A percentile compares a stretch with the other conserved stretches of the same genome.
These are phyloP conservation scores for Amanita rubescens DNA, from an alignment of 768 basidiomycete species.

Conservation along the genomic window DNA sequence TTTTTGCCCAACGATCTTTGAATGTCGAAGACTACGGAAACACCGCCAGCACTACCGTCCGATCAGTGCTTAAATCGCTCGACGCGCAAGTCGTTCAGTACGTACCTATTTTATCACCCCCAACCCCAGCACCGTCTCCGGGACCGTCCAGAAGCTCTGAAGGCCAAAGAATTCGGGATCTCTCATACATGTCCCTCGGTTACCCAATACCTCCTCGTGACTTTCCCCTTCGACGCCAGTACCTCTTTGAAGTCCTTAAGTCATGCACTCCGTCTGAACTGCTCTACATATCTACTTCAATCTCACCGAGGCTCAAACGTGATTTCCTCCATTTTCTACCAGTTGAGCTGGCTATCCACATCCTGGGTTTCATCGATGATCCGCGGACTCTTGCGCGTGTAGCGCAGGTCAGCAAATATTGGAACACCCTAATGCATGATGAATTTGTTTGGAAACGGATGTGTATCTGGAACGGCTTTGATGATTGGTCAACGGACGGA, in stretches of 20 bases:
- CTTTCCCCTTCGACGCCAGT: constrained; percentile 38
- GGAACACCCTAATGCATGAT: constrained; percentile 64
- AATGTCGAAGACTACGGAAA: not conserved
- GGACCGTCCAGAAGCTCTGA: constrained; percentile 19
- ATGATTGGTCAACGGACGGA: constrained; percentile 18
- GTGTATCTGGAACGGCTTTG: constrained; percentile 53
- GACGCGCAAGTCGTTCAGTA: constrained; percentile 13
- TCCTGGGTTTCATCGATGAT: constrained; percentile 72
- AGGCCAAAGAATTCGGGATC: constrained; percentile 10
- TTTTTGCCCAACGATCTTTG: not conserved
- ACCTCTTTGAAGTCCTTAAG: constrained; percentile 41
- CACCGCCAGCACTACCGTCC: not conserved
- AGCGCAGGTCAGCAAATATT: constrained; percentile 60
- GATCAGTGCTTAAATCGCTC: not conserved
- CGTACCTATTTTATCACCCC: constrained; percentile 49
- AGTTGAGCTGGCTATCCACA: constrained; percentile 65
- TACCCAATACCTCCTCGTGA: constrained; percentile 20
- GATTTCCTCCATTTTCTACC: constrained; percentile 41
- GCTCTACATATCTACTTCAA: constrained; percentile 57
- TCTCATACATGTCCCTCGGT: constrained; percentile 9
- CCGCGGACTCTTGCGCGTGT: constrained; percentile 65
- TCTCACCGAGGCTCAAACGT: constrained; percentile 56
- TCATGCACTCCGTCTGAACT: constrained; percentile 56
- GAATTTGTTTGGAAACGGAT: constrained; percentile 78
- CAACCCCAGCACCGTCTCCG: constrained; percentile 58